Evolutionary conservation across 129 eudicot species (phyloP), one percentile per base, ranked within the genome.

Genomic region (Erigeron canadensis): DNA sequence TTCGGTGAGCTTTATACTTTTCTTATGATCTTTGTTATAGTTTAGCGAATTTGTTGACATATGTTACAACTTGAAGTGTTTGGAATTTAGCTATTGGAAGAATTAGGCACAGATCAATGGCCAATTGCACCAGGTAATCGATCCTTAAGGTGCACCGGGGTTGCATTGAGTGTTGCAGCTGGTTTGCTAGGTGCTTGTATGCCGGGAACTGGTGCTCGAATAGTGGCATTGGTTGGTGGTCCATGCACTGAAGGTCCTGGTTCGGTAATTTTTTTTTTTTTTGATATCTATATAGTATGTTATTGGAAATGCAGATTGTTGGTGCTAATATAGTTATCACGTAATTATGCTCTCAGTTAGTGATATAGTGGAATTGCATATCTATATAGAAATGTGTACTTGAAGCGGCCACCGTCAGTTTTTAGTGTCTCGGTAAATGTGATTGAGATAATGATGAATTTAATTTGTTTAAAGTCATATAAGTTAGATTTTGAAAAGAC

Each of bases 231-330:
- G 65, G 96, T 94, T 46, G 98, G 98, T 41, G 98, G 98, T 43
- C 98, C 98, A 11, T 94, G 98, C 79, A 94, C 97, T 4, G 98
- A 94, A 83, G 98, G 98, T 15, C 96, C 98, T 55, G 98, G 98
- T 50, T 71, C 89, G 82, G 98, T 94, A 83, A 80, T 54, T 23
- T 56, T 66, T 75, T 23, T 56, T 66, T 75, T 80, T 38, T 21
- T 2, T 46, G 5, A 66, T 70, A 16, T 28, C 53, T 34, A 15
- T 58, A 10, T 6, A 54, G 58, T 15, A 5, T 74, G 41, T n/a
- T 11, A 54, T 15, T 63, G 50, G 71, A 51, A 51, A 63, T 64
- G 44, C 11, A 50, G 21, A 53, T 38, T 63, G 77, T 7, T 73
- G 51, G 47, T 22, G 8, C 18, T 51, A 18, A 73, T 47, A 62